Conservation (phyloP, 179 eudicot genomes). For the Carnegiea gigantea region DNA sequence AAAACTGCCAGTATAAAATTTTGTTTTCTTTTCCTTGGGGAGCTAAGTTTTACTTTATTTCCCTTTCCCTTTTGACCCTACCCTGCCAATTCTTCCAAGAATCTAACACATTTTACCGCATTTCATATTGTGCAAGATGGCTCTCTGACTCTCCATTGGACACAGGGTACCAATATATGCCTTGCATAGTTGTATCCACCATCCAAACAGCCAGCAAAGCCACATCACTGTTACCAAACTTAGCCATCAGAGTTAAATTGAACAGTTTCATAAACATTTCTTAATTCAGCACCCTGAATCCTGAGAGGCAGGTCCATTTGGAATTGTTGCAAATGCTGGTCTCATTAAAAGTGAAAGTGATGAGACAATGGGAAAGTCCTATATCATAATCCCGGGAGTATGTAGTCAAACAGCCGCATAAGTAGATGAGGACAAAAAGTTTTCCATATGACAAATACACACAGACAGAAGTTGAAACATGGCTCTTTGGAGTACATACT, state of each 20-base stretch:
- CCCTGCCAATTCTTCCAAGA: neutral
- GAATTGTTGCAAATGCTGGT: neutral
- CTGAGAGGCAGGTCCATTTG: neutral
- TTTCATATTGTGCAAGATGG: neutral
- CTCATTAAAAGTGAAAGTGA: neutral
- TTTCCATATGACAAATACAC: too few relatives aligned
- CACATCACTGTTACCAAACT: neutral
- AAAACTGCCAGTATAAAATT: neutral
- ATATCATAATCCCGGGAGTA: too few relatives aligned
- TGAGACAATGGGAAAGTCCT: neutral
- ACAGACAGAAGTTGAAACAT: too few relatives aligned
- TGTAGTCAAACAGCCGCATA: too few relatives aligned
- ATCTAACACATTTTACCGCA: neutral
- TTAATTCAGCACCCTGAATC: neutral
- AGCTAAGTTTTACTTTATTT: neutral
- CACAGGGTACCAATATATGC: neutral
- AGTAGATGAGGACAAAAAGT: too few relatives aligned
- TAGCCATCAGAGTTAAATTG: neutral
- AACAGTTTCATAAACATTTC: neutral
- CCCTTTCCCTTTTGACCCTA: neutral
- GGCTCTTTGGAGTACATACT: too few relatives aligned
- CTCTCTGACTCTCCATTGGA: neutral
- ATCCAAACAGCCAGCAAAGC: neutral
- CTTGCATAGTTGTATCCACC: neutral
- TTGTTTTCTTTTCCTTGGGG: neutral